Evolutionary conservation across 2,329 filamentous ascomycete species (phyloP).

Genomic region (Emmonsiellopsis sp.): DNA sequence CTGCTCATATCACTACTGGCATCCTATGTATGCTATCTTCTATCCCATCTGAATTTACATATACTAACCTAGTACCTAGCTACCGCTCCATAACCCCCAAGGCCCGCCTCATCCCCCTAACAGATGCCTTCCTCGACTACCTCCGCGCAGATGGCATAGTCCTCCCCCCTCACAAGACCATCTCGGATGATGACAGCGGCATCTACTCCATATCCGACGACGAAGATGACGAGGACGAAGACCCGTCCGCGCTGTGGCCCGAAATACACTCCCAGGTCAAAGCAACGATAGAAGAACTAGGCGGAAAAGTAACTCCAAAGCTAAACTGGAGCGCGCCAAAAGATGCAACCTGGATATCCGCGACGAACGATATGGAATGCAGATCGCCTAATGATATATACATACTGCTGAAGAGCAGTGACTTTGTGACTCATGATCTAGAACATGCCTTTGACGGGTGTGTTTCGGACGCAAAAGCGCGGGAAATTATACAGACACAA

Average conservation of each 20-base stretch:
- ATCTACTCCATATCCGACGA: conserved; percentile 47
- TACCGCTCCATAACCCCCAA: conserved; percentile 77
- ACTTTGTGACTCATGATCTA: conserved; percentile 89
- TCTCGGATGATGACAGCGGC: conserved; percentile 49
- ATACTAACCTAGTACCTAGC: conserved; percentile 31
- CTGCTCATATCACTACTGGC: conserved; percentile 91
- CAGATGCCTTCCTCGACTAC: conserved; percentile 69
- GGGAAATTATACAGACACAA: conserved; percentile 15
- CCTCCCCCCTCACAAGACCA: conserved; percentile 48
- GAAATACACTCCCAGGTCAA: conserved; percentile 71
- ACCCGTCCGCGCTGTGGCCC: conserved; percentile 48
- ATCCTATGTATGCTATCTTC: conserved; percentile 52
- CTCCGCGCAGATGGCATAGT: conserved; percentile 88
- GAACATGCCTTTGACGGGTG: conserved; percentile 85
- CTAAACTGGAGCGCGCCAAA: conserved; percentile 97
- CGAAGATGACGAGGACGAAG: conserved; percentile 49
- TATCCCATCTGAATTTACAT: background rate
- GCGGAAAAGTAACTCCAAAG: conserved; percentile 81
- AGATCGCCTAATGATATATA: conserved; percentile 84
- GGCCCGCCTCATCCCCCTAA: conserved; percentile 72
- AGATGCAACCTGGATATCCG: conserved; percentile 84
- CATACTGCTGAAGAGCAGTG: conserved; percentile 84
- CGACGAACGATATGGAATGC: conserved; percentile 87
- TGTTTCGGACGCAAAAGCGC: conserved; percentile 34
- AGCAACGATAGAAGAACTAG: conserved; percentile 67